Evolutionary conservation across 352 stramenopile genomes (phyloP).

Genomic region (Phytophthora chlamydospora): DNA sequence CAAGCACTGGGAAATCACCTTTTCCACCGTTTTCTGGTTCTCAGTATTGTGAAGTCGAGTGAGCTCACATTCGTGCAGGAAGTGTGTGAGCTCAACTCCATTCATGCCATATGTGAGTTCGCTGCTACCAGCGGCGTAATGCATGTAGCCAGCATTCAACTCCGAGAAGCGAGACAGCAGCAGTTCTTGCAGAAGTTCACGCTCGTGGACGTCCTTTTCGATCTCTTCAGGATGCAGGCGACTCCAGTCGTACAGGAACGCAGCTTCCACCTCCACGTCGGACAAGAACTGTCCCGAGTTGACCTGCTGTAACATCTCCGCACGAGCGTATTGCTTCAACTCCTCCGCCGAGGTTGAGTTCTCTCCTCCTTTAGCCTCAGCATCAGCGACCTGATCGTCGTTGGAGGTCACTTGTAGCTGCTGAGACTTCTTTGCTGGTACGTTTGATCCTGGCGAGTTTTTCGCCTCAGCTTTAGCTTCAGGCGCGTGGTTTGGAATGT

Average conservation of each 20-base stretch:
- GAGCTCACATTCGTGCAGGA: conserved; percentile 76
- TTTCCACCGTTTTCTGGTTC: conserved; percentile 53
- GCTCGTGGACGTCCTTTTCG: conserved; percentile 30
- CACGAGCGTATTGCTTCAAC: conserved; percentile 66
- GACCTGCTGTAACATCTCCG: conserved; percentile 76
- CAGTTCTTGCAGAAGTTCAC: conserved; percentile 60
- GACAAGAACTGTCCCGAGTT: conserved; percentile 82
- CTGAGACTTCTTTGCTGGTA: conserved; percentile 9
- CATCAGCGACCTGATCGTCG: conserved; percentile 18
- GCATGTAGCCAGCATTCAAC: conserved; percentile 72
- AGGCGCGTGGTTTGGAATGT: conserved; percentile 3
- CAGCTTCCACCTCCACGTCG: conserved; percentile 79
- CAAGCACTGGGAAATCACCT: conserved; percentile 36
- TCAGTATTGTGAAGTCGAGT: conserved; percentile 40
- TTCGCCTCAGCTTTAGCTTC: conserved; percentile 24
- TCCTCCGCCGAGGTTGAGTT: conserved; percentile 41
- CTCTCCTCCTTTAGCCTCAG: conserved; percentile 34
- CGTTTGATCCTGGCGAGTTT: neutral
- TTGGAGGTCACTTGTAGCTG: conserved; percentile 12
- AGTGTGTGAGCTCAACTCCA: conserved; percentile 68
- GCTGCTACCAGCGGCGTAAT: conserved; percentile 75
- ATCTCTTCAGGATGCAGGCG: conserved; percentile 59
- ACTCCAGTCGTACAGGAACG: conserved; percentile 83
- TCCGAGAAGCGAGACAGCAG: conserved; percentile 57
- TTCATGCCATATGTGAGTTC: conserved; percentile 74